These are phyloP conservation scores for Cyberlindnera bimundalis DNA, from an alignment of 805 yeast species.

Conservation along the genomic window DNA sequence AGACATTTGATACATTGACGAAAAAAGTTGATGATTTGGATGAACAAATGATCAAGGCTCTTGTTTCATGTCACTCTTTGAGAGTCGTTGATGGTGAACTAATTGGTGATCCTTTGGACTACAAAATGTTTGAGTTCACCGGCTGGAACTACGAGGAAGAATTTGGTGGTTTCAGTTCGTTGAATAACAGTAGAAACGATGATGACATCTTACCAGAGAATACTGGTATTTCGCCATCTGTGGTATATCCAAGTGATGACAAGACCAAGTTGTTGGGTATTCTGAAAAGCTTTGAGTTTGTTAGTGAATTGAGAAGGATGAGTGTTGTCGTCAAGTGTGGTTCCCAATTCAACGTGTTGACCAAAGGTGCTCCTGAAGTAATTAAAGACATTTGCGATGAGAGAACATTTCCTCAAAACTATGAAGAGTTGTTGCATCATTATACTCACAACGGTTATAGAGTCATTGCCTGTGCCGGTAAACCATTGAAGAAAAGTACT, in stretches of 20 bases:
- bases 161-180: conserved; percentile 38
- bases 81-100: conserved; percentile 73
- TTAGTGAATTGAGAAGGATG: conserved; percentile 85
- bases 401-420: conserved; percentile 69
- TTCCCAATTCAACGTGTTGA: conserved; percentile 48
- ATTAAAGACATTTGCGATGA: conserved; percentile 74
- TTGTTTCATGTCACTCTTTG: conserved; percentile 79
- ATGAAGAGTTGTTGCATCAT: conserved; percentile 65
- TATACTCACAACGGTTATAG: conserved; percentile 94
- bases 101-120: conserved; percentile 92
- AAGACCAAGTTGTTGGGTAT: conserved; percentile 41
- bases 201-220: conserved; percentile 40
- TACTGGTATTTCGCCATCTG: conserved; percentile 43
- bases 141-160: conserved; percentile 75
- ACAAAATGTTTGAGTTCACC: conserved; percentile 90
- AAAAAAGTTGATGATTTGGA: conserved; percentile 25
- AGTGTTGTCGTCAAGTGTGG: conserved; percentile 65
- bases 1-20: conserved; percentile 29
- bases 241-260: conserved; percentile 44
- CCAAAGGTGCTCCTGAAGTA: conserved; percentile 98
- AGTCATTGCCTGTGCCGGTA: conserved; percentile 91
- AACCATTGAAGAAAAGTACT: conserved; percentile 41
- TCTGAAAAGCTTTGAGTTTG: conserved; percentile 69
- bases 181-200: conserved; percentile 37
- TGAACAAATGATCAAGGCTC: conserved; percentile 34